These are phyloP conservation scores for Coemansia umbellata DNA, from an alignment of 192 early-diverging fungal species.

Conservation along the genomic window DNA sequence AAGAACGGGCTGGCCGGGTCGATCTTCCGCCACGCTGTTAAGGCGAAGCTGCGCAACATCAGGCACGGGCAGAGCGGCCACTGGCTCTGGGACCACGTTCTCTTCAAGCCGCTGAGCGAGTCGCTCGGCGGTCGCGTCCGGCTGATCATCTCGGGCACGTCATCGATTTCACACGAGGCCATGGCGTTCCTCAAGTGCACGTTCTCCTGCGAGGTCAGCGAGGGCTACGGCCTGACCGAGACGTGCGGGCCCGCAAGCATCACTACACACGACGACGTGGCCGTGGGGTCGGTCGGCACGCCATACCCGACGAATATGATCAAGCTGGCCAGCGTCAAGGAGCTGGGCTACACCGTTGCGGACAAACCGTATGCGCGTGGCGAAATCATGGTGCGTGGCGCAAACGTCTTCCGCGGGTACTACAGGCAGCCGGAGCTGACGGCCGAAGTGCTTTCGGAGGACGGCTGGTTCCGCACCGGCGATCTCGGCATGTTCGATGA, in stretches of 20 bases:
- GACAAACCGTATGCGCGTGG: conserved; percentile 85
- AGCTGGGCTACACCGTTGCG: conserved; percentile 77
- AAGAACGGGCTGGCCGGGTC: conserved; percentile 60
- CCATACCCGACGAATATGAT: conserved; percentile 69
- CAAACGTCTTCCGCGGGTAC: conserved; percentile 77
- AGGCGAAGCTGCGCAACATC: conserved; percentile 46
- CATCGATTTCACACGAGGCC: conserved; percentile 80
- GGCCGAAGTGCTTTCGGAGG: conserved; percentile 67
- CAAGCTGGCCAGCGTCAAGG: conserved; percentile 86
- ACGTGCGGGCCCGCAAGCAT: conserved; percentile 57
- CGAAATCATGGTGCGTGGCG: conserved; percentile 84
- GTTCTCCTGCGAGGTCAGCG: conserved; percentile 73
- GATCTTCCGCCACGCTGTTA: conserved; percentile 54
- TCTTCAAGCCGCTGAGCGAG: conserved; percentile 68
- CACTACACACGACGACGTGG: conserved; percentile 56
- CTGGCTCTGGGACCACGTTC: conserved; percentile 82
- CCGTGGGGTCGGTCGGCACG: conserved; percentile 71
- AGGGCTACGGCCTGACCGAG: conserved; percentile 95
- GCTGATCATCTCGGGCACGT: conserved; percentile 76
- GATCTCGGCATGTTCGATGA: conserved; percentile 88
- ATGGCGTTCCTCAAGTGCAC: conserved; percentile 80
- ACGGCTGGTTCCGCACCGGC: conserved; percentile 91
- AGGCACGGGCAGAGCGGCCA: conserved; percentile 65
- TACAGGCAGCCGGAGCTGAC: conserved; percentile 81
- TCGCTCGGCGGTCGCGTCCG: conserved; percentile 76